Evolutionary conservation across 1,139 yeast genomes (phyloP).

Genomic region (Saccharomycopsis crataegensis): DNA sequence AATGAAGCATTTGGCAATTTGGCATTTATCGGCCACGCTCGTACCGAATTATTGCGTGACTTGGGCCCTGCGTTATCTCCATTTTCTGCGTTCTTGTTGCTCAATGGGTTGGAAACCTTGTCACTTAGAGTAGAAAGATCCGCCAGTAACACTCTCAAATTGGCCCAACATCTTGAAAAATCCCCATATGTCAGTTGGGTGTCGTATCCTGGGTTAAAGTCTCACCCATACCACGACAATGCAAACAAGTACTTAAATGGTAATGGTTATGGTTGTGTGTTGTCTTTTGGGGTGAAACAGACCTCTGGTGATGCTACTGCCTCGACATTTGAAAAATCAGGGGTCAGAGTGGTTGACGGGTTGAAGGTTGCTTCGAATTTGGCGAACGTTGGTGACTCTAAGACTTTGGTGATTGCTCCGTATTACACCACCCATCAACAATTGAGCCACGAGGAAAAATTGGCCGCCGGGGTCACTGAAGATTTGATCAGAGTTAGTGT

Average conservation of each 20-base stretch:
- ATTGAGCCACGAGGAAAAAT: constrained; percentile 71
- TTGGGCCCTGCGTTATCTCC: constrained; percentile 88
- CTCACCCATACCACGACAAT: constrained; percentile 74
- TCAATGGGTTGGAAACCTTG: constrained; percentile 91
- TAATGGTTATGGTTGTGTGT: constrained; percentile 77
- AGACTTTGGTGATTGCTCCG: constrained; percentile 92
- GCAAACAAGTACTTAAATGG: constrained; percentile 69
- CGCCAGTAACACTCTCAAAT: constrained; percentile 70
- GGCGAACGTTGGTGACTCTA: constrained; percentile 95
- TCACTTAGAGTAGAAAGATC: constrained; percentile 93
- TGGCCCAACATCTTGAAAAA: constrained; percentile 70
- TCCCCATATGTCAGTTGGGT: constrained; percentile 78
- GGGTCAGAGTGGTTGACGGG: constrained; percentile 75
- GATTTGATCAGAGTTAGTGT: constrained; percentile 84
- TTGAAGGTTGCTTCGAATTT: constrained; percentile 82
- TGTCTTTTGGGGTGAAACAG: constrained; percentile 78
- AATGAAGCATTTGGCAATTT: constrained; percentile 74
- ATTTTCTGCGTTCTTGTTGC: constrained; percentile 73
- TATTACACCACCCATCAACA: constrained; percentile 95
- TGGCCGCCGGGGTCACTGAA: constrained; percentile 75
- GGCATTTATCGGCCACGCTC: constrained; percentile 73
- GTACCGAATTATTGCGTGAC: constrained; percentile 86
- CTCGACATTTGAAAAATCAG: constrained; percentile 62
- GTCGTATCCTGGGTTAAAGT: constrained; percentile 81
- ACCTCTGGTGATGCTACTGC: constrained; percentile 67